phyloP scores from a whole-genome alignment of 371 early-diverging fungal genomes.

The Saksenaea vasiformis region DNA sequence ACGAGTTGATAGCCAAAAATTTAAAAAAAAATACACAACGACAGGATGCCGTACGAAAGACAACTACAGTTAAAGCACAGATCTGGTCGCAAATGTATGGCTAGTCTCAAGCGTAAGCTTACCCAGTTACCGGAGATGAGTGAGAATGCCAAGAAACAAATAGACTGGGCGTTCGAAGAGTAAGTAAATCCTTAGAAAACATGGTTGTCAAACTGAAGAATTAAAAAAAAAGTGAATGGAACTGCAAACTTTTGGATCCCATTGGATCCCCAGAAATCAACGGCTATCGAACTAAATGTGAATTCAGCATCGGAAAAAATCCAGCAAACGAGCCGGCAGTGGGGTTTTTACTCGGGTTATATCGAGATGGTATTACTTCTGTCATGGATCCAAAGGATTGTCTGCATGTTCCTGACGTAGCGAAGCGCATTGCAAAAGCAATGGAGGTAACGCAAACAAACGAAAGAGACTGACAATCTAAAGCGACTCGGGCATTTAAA shows the following conservation, averaged over 20 bases:
- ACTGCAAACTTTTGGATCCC: slow-evolving; percentile 48
- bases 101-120: slow-evolving; percentile 30
- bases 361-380: slow-evolving; percentile 60
- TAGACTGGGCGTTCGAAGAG: slow-evolving; percentile 39
- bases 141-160: slow-evolving; percentile 23
- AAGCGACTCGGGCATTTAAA: slow-evolving; percentile 5
- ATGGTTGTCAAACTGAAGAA: not conserved
- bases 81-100: slow-evolving; percentile 25
- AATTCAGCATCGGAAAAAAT: slow-evolving; percentile 76
- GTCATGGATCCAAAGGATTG: slow-evolving; percentile 57
- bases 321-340: slow-evolving; percentile 57
- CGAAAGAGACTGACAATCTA: not conserved
- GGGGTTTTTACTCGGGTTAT: slow-evolving; percentile 76
- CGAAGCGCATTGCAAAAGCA: slow-evolving; percentile 53
- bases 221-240: slow-evolving; percentile 17
- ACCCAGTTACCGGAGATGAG: slow-evolving; percentile 21
- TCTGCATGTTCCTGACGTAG: slow-evolving; percentile 54
- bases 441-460: slow-evolving; percentile 42
- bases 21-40: too few relatives aligned
- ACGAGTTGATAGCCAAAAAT: not conserved
- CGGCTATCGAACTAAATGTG: slow-evolving; percentile 83
- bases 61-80: slow-evolving; percentile 45
- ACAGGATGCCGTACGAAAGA: slow-evolving; percentile 38
- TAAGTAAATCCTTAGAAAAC: slow-evolving; percentile 15
- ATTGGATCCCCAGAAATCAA: slow-evolving; percentile 66